Evolutionary conservation across 495 filamentous ascomycete genomes (phyloP).

Genomic region (Penicillium steckii): DNA sequence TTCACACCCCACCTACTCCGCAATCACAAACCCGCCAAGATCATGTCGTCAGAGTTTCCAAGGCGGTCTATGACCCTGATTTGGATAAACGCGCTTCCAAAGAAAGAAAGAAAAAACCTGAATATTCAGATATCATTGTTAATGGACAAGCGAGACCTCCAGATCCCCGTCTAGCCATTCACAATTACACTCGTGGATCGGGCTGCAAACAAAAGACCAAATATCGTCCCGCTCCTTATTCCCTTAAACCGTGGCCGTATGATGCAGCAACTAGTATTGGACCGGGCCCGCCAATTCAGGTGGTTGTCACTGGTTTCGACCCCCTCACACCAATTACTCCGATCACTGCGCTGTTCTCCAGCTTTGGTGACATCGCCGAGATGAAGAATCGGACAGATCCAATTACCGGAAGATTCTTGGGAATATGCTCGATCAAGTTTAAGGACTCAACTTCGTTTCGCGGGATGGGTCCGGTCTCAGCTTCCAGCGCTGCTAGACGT

Average conservation of each 20-base stretch:
- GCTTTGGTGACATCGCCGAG: constrained; percentile 84
- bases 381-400: constrained; percentile 91
- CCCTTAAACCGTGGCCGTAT: constrained; percentile 71
- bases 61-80: constrained; percentile 72
- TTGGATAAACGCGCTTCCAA: constrained; percentile 59
- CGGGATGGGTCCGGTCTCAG: constrained; percentile 53
- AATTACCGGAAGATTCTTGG: constrained; percentile 86
- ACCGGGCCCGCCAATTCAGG: constrained; percentile 81
- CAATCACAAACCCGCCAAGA: constrained; percentile 62
- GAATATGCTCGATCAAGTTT: constrained; percentile 88
- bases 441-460: constrained; percentile 64
- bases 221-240: constrained; percentile 74
- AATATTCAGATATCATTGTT: constrained; percentile 68
- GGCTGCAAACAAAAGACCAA: constrained; percentile 70
- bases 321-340: constrained; percentile 78
- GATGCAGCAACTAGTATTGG: constrained; percentile 80
- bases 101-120: constrained; percentile 67
- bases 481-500: constrained; percentile 71
- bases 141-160: constrained; percentile 64
- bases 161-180: constrained; percentile 74
- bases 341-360: constrained; percentile 76
- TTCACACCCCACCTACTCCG: constrained; percentile 48
- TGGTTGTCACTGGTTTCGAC: constrained; percentile 92
- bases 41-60: constrained; percentile 64
- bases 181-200: constrained; percentile 54